Evolutionary conservation across 495 filamentous ascomycete genomes (phyloP).

Genomic region (Ascodesmis nigricans): DNA sequence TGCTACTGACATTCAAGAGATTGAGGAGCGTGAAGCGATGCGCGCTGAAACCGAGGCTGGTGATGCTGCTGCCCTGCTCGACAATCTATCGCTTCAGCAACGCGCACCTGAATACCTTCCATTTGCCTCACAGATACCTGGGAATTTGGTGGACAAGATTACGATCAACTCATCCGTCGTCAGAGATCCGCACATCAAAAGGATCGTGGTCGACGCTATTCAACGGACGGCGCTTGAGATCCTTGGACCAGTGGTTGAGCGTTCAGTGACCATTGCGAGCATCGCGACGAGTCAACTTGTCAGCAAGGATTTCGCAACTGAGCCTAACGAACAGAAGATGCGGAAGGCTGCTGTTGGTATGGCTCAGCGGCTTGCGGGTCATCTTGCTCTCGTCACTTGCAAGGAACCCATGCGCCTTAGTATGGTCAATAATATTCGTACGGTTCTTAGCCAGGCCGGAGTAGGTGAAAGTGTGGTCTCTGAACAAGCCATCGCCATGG

Average conservation of each 20-base stretch:
- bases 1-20: conserved; percentile 55
- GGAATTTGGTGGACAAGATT: conserved; percentile 15
- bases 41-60: conserved; percentile 4
- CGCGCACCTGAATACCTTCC: conserved; percentile 12
- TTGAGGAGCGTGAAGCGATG: conserved; percentile 36
- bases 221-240: conserved; percentile 81
- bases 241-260: conserved; percentile 86
- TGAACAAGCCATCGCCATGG: conserved; percentile 57
- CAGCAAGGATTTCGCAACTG: conserved; percentile 84
- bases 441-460: conserved; percentile 42
- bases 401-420: conserved; percentile 91
- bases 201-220: conserved; percentile 63
- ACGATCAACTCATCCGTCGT: conserved; percentile 31
- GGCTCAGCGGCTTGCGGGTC: conserved; percentile 78
- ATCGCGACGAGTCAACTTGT: conserved; percentile 88
- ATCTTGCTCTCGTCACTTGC: conserved; percentile 86
- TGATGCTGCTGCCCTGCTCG: conserved; percentile 25
- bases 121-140: conserved; percentile 11
- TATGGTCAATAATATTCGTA: conserved; percentile 88
- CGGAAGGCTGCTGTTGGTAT: conserved; percentile 70
- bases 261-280: conserved; percentile 89
- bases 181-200: conserved; percentile 44
- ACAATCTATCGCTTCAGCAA: conserved; percentile 25
- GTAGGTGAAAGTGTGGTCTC: conserved; percentile 49
- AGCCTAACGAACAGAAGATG: conserved; percentile 69